Percentiles rank a stretch among this genome's conserved stretches.
Conservation (phyloP, 768 basidiomycete species). For the Kwoniella newhampshirensis region DNA sequence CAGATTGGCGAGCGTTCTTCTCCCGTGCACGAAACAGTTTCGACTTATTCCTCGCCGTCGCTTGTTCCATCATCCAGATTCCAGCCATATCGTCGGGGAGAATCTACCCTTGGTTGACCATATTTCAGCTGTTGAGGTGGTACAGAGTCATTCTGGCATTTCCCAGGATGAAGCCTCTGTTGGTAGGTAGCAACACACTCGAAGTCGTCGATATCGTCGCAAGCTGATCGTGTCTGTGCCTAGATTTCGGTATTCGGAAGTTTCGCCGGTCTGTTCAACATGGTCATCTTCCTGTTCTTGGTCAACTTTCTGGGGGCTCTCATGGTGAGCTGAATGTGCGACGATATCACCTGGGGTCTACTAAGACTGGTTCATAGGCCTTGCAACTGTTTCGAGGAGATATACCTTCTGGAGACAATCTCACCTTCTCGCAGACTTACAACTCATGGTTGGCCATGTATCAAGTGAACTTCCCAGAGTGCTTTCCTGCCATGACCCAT, state of each 20-base stretch:
- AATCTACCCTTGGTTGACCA: slow-evolving; percentile 84
- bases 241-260: slow-evolving; percentile 84
- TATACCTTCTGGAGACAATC: slow-evolving; percentile 56
- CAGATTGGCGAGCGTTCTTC: slow-evolving; percentile 81
- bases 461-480: slow-evolving; percentile 56
- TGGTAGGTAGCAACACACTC: slow-evolving; percentile 67
- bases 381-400: slow-evolving; percentile 86
- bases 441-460: slow-evolving; percentile 84
- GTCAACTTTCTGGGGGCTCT: slow-evolving; percentile 84
- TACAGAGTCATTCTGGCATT: slow-evolving; percentile 88
- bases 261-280: slow-evolving; percentile 84
- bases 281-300: slow-evolving; percentile 83
- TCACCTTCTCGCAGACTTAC: slow-evolving; percentile 80
- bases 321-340: slow-evolving; percentile 55
- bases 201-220: background rate
- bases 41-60: slow-evolving; percentile 73
- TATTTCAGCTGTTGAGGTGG: slow-evolving; percentile 81
- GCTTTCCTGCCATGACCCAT: too few species aligned
- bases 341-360: background rate
- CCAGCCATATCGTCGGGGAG: slow-evolving; percentile 66
- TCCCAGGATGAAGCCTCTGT: slow-evolving; percentile 81
- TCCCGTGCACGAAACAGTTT: slow-evolving; percentile 63
- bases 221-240: background rate
- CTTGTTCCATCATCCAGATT: slow-evolving; percentile 76
- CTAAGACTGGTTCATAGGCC: slow-evolving; percentile 43